Evolutionary conservation across 192 early-diverging fungal genomes (phyloP), one percentile per base, ranked within the genome.

Genomic region (Coemansia sp.): DNA sequence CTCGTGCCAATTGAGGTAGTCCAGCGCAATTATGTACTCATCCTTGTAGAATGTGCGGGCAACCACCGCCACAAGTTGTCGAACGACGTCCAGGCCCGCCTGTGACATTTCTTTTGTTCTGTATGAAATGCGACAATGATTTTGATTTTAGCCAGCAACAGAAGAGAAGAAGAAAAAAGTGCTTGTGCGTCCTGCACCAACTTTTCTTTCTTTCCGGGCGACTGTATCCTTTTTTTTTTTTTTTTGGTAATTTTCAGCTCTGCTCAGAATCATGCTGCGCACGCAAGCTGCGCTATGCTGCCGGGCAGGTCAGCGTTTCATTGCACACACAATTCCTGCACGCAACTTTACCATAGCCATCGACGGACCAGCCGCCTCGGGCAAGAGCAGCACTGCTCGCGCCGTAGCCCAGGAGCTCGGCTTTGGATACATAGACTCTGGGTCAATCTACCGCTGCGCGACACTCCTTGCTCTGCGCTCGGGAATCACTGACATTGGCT

Each of bases 31-130:
- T 65, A 97, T 86, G 44, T 86, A 86, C 35, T 82, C 76, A 21
- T 86, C 85, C 63, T 90, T 83, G 72, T 93, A 94, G 68, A 93
- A 97, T 6, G 90, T 90, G 37, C 94, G 83, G n/a, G 84, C 83
- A n/a, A 92, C 90, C 55, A 85, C 76, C 40, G 83, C 82, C 33
- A 92, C 87, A 33, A 92, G 81, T 29, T 76, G 65, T 43, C 83
- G 82, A 11, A 89, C 82, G 11, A 86, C 72, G 27, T 79, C 72
- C 62, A 78, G 26, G 5, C 67, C 58, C 24, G 74, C 71, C 41
- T 70, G 64, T 26, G 71, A 68, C 77, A 73, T 73, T 42, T 32
- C 7, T 32, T 32, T 32, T 32, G 2, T 32, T n/a, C n/a, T n/a
- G n/a, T n/a, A n/a, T n/a, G n/a, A n/a, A n/a, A n/a, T n/a, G n/a